Conservation (phyloP, 345 rosid species). For the Murraya koenigii region DNA sequence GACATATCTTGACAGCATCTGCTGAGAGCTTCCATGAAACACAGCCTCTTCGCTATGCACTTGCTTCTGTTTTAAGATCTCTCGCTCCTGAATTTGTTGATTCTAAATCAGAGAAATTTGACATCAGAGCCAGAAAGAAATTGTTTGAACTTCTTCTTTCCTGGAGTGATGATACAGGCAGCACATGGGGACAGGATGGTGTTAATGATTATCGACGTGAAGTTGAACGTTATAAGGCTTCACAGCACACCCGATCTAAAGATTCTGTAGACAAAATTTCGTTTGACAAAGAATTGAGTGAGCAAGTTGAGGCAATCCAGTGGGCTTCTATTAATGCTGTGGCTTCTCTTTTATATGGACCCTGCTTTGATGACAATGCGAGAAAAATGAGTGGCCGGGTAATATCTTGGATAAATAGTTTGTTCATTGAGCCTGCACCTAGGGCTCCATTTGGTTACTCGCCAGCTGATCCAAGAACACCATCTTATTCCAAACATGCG, state of each 20-base stretch:
- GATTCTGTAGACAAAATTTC: conserved; percentile 91
- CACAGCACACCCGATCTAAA: conserved; percentile 87
- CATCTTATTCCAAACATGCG: conserved; percentile 79
- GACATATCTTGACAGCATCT: conserved; percentile 55
- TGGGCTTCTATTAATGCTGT: conserved; percentile 98
- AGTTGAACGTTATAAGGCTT: conserved; percentile 92
- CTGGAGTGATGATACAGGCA: conserved; percentile 87
- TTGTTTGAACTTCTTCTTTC: conserved; percentile 87
- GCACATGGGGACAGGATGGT: conserved; percentile 84
- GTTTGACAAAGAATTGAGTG: conserved; percentile 88
- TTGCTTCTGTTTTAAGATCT: conserved; percentile 84
- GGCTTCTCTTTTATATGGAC: conserved; percentile 95
- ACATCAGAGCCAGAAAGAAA: conserved; percentile 80
- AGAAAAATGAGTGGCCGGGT: conserved; percentile 98
- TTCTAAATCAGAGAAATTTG: conserved; percentile 88
- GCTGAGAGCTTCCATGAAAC: conserved; percentile 83
- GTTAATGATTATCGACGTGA: conserved; percentile 92
- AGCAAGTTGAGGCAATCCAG: conserved; percentile 91
- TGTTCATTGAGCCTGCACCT: conserved; percentile 93
- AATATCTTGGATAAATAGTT: conserved; percentile 94
- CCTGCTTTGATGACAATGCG: conserved; percentile 98
- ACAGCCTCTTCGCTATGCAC: conserved; percentile 89
- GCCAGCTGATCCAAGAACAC: conserved; percentile 90
- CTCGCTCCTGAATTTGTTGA: conserved; percentile 96
- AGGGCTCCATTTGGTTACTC: conserved; percentile 95